Evolutionary conservation across 2,329 filamentous ascomycete genomes (phyloP).

Genomic region (Parascedosporium putredinis): DNA sequence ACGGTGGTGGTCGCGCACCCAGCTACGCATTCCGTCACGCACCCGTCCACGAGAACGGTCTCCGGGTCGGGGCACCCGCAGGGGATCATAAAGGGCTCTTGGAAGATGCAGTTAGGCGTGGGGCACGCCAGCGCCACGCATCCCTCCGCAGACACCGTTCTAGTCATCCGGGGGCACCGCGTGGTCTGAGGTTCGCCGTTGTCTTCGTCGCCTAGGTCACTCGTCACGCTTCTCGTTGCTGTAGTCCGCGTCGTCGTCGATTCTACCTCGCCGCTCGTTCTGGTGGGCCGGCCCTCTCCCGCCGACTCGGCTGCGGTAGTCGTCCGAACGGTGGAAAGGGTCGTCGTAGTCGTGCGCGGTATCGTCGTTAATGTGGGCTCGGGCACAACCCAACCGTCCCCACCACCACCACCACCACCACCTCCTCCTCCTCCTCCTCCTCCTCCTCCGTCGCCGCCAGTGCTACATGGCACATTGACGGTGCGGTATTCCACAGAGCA

Average conservation of each 20-base stretch:
- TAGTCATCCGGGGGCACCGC: slow-evolving; percentile 1
- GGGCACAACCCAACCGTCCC: too few species aligned
- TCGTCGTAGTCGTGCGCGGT: not conserved
- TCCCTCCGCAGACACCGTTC: not conserved
- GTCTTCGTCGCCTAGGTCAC: not conserved
- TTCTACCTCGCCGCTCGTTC: not conserved
- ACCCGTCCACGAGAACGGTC: slow-evolving; percentile 5
- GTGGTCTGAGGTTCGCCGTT: not conserved
- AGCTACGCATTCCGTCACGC: not conserved
- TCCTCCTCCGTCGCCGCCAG: not conserved
- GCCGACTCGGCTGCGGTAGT: not conserved
- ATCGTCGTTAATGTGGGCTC: not conserved
- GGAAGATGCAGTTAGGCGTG: not conserved
- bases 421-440: not conserved
- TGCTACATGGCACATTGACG: not conserved
- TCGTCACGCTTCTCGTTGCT: not conserved
- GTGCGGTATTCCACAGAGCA: not conserved
- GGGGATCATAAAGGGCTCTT: slow-evolving; percentile 2
- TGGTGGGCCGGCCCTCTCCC: not conserved
- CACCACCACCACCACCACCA: too few species aligned
- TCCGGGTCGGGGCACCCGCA: not conserved
- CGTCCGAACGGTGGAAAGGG: not conserved
- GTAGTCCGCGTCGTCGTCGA: not conserved
- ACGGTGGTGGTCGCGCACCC: slow-evolving; percentile 1
- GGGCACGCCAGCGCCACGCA: not conserved